Evolutionary conservation across 2,329 filamentous ascomycete genomes (phyloP).

Genomic region (Xylariales sp.): DNA sequence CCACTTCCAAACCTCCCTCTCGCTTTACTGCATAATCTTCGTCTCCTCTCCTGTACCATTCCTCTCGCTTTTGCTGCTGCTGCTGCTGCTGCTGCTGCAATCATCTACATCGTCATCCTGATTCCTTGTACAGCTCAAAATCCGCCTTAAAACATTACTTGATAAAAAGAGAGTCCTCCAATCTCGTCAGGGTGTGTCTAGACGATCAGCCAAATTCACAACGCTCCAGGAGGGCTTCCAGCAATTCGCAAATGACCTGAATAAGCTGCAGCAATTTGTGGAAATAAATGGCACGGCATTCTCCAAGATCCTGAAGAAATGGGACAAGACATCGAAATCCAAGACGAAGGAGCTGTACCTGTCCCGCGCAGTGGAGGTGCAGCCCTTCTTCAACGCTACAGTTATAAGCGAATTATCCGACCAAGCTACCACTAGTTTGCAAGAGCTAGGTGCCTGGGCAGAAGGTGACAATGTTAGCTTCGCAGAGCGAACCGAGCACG

Average conservation of each 20-base stretch:
- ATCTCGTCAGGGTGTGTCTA: slow-evolving; percentile 73
- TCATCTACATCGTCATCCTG: neutral
- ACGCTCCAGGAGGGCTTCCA: slow-evolving; percentile 95
- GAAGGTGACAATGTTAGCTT: slow-evolving; percentile 93
- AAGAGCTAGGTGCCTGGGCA: slow-evolving; percentile 94
- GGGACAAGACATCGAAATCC: slow-evolving; percentile 99
- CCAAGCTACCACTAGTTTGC: slow-evolving; percentile 90
- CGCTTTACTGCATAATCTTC: slow-evolving; percentile 9
- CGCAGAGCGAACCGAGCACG: slow-evolving; percentile 56
- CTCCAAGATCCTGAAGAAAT: slow-evolving; percentile 99
- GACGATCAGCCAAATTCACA: slow-evolving; percentile 88
- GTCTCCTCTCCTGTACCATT: neutral
- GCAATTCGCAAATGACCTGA: slow-evolving; percentile 92
- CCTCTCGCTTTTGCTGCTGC: no score
- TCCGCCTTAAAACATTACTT: slow-evolving; percentile 84
- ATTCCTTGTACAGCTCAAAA: slow-evolving; percentile 67
- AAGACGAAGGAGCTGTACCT: slow-evolving; percentile 97
- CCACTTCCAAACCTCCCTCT: neutral
- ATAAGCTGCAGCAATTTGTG: slow-evolving; percentile 97
- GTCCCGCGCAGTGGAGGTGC: slow-evolving; percentile 91
- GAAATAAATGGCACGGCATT: slow-evolving; percentile 97
- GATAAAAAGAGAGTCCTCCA: slow-evolving; percentile 94
- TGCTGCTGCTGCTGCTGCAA: no score
- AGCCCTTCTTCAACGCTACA: slow-evolving; percentile 96
- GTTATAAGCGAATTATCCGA: slow-evolving; percentile 96